Conservation (phyloP, 371 early-diverging fungal species). For the Haplosporangium sp. region DNA sequence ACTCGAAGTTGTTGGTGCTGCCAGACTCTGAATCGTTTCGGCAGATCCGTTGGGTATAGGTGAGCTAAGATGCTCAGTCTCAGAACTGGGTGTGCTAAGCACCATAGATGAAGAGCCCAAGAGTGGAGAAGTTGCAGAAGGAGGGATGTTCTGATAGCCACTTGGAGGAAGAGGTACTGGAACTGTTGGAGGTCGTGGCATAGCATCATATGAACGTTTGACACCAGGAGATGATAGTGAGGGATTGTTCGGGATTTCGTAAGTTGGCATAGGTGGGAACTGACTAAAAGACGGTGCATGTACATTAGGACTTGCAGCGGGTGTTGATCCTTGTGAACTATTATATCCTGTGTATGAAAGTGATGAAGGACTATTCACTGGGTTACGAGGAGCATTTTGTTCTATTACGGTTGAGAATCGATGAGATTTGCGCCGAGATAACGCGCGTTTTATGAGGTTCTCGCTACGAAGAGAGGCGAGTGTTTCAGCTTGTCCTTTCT, state of each 20-base stretch:
- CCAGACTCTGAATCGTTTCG: slow-evolving; percentile 12
- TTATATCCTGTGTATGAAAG: slow-evolving; percentile 31
- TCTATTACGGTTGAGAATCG: slow-evolving; percentile 41
- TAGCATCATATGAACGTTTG: slow-evolving; percentile 14
- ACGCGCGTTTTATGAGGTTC: slow-evolving; percentile 53
- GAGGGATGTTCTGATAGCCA: background rate
- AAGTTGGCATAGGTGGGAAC: slow-evolving; percentile 21
- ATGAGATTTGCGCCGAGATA: slow-evolving; percentile 52
- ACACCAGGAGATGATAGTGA: slow-evolving; percentile 16
- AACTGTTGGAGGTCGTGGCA: slow-evolving; percentile 22
- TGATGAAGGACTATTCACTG: slow-evolving; percentile 24
- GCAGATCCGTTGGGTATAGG: slow-evolving; percentile 12
- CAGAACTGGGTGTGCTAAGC: background rate
- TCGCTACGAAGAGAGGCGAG: slow-evolving; percentile 60
- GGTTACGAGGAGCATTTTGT: slow-evolving; percentile 33
- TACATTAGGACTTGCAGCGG: slow-evolving; percentile 22
- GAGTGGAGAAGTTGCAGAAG: slow-evolving; percentile 15
- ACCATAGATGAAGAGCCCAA: slow-evolving; percentile 38
- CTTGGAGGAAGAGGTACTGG: slow-evolving; percentile 22
- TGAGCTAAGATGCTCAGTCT: background rate
- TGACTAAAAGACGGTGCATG: slow-evolving; percentile 6
- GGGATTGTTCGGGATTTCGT: slow-evolving; percentile 20
- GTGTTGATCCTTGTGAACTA: slow-evolving; percentile 32
- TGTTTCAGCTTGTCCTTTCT: slow-evolving; percentile 48
- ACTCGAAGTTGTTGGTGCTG: slow-evolving; percentile 4